Percentiles rank a stretch among this genome's conserved stretches.
Evolutionary conservation across 306 rosid species (phyloP).

Genomic region (Vigna mungo): DNA sequence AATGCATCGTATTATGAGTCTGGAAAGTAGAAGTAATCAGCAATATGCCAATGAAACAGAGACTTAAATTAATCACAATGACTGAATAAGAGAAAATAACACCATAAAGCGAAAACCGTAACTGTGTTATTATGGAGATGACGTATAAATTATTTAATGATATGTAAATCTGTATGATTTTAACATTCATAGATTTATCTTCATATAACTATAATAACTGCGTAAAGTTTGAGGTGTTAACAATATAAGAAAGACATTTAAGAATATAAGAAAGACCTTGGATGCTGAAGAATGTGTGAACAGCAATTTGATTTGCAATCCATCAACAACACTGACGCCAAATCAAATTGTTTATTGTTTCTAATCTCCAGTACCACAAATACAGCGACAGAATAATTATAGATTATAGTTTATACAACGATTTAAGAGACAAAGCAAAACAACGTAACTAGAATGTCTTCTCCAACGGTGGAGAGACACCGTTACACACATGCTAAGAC

Average conservation of each 20-base stretch:
- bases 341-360: no score
- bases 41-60: conserved; percentile 1
- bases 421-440: no score
- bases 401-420: no score
- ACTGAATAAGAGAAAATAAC: neutral
- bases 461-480: no score
- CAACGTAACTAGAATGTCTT: no score
- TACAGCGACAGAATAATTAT: no score
- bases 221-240: no score
- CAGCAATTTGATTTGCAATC: no score
- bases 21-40: neutral
- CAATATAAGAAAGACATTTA: no score
- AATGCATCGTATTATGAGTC: neutral
- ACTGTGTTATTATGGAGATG: neutral
- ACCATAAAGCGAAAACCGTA: neutral
- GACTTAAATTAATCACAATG: neutral
- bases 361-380: no score
- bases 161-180: neutral
- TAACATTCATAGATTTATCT: neutral
- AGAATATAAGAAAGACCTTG: neutral
- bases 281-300: neutral
- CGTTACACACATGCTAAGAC: no score
- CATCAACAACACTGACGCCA: no score
- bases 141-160: neutral
- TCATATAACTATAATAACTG: neutral